These are phyloP conservation scores for Pichia sp. DNA, from an alignment of 1,139 yeast genomes.

Conservation along the genomic window DNA sequence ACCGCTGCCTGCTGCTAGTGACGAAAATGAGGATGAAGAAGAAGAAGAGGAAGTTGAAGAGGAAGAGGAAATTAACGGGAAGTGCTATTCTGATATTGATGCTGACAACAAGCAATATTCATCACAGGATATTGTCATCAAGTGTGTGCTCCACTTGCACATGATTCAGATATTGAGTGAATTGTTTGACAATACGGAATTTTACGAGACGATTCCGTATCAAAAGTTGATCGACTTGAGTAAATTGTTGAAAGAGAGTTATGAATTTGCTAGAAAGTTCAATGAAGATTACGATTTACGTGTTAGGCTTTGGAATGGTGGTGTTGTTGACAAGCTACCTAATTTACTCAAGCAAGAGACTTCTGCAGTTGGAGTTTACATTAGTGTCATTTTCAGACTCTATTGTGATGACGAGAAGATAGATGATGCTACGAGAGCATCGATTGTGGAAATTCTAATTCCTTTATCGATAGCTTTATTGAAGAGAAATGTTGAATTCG, in stretches of 20 bases:
- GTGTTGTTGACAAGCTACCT: constrained; percentile 88
- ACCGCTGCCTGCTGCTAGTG: constrained; percentile 13
- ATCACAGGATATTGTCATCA: constrained; percentile 62
- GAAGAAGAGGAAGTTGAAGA: constrained; percentile 28
- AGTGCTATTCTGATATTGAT: constrained; percentile 10
- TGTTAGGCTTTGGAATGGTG: constrained; percentile 82
- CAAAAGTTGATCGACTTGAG: constrained; percentile 54
- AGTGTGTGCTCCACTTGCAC: constrained; percentile 82
- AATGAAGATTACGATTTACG: constrained; percentile 86
- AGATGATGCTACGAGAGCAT: constrained; percentile 27
- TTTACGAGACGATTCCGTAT: constrained; percentile 66
- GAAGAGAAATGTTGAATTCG: constrained; percentile 62
- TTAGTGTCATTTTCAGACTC: constrained; percentile 71
- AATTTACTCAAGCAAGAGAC: constrained; percentile 89
- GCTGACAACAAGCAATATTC: constrained; percentile 7
- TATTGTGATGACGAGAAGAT: constrained; percentile 57
- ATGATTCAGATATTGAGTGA: constrained; percentile 86
- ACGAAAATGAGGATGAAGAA: constrained; percentile 27
- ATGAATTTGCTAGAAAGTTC: constrained; percentile 76
- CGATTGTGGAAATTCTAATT: constrained; percentile 48
- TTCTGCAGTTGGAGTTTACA: constrained; percentile 80
- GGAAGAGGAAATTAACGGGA: constrained; percentile 7
- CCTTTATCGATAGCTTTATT: constrained; percentile 69
- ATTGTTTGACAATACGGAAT: constrained; percentile 60
- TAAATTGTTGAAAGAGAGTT: constrained; percentile 56